Conservation (phyloP, 805 yeast genomes). For the Grigorovia transvaalensis region DNA sequence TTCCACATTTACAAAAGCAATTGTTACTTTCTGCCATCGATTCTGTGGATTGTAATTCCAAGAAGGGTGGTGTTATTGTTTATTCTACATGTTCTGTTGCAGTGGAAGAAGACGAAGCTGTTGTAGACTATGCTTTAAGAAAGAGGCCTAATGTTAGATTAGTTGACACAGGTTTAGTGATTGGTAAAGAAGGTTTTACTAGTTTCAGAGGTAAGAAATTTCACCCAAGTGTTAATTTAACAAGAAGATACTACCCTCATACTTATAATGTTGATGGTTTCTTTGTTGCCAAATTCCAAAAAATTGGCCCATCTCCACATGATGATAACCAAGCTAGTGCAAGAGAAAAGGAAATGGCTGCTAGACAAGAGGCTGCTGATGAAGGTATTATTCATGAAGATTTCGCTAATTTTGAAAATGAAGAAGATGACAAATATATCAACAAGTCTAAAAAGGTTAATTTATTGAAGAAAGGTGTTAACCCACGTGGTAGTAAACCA, state of each 20-base stretch:
- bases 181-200: slow-evolving; percentile 94
- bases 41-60: slow-evolving; percentile 86
- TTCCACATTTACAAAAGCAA: slow-evolving; percentile 95
- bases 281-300: slow-evolving; percentile 92
- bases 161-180: slow-evolving; percentile 83
- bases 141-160: slow-evolving; percentile 93
- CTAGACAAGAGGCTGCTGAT: slow-evolving; percentile 72
- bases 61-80: slow-evolving; percentile 88
- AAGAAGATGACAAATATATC: slow-evolving; percentile 64
- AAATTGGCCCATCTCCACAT: slow-evolving; percentile 76
- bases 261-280: slow-evolving; percentile 98
- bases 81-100: slow-evolving; percentile 98
- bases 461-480: slow-evolving; percentile 61
- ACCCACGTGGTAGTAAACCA: slow-evolving; percentile 39
- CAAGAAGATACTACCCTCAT: slow-evolving; percentile 96
- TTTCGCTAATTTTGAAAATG: slow-evolving; percentile 71
- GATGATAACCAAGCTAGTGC: slow-evolving; percentile 84
- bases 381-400: slow-evolving; percentile 80
- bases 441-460: slow-evolving; percentile 55
- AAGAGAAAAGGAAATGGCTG: slow-evolving; percentile 67
- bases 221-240: slow-evolving; percentile 62
- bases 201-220: slow-evolving; percentile 88
- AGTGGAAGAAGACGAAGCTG: slow-evolving; percentile 97
- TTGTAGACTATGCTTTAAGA: slow-evolving; percentile 93
- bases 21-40: slow-evolving; percentile 89